Percentiles rank a stretch among this genome's conserved stretches.
Conservation (phyloP, 441 rosid genomes). For the Erodium texanum region DNA sequence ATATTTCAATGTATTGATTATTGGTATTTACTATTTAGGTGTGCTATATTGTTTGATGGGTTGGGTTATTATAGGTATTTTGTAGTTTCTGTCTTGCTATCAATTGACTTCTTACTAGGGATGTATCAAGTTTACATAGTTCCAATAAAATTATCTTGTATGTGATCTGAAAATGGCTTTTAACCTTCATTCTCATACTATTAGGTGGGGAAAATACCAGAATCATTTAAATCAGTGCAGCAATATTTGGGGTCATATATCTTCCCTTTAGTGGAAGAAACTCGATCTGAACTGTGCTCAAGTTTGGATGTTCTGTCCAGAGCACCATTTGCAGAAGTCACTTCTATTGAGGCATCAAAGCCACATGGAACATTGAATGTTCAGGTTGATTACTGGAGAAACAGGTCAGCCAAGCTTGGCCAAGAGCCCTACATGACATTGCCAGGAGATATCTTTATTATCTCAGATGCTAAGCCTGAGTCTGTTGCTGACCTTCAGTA, state of each 20-base stretch:
- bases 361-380: not conserved
- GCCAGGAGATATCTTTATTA: not conserved
- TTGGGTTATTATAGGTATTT: not conserved
- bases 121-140: not conserved
- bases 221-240: conserved; percentile 16
- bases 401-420: not conserved
- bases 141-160: not conserved
- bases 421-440: not conserved
- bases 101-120: not conserved
- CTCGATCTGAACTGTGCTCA: conserved; percentile 12
- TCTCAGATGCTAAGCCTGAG: conserved; percentile 1
- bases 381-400: not conserved
- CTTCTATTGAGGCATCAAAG: conserved; percentile 1
- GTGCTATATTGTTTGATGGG: not conserved
- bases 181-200: not conserved
- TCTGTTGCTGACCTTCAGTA: not conserved
- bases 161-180: not conserved
- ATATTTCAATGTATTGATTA: not conserved
- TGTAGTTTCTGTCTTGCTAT: not conserved
- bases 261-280: conserved; percentile 25
- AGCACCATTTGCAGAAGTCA: conserved; percentile 1
- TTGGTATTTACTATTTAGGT: not conserved
- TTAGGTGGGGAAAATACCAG: conserved; percentile 23
- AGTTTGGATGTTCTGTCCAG: not conserved
- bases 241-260: conserved; percentile 20